Evolutionary conservation across 2,329 filamentous ascomycete species (phyloP), one percentile per base, ranked within the genome.

Genomic region (Calonectria pseudoreteaudii): DNA sequence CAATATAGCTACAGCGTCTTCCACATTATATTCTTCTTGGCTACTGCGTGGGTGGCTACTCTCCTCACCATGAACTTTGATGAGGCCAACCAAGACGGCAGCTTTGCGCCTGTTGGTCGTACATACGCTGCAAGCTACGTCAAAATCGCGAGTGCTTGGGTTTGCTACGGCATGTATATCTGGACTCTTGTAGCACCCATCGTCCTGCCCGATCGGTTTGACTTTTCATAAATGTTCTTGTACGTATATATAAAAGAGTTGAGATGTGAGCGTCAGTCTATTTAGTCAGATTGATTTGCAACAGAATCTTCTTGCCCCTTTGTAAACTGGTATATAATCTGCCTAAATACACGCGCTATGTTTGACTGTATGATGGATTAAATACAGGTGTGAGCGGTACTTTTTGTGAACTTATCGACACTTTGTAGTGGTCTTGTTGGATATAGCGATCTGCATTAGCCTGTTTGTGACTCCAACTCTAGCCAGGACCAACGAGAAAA

Each of bases 111-210:
- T 0, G 96, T 99, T 5, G 97, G 97, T 26, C 90, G 97, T 73
- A 98, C 96, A 7, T 98, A 98, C 85, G 98, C 95, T 91, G 97
- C 97, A 38, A 98, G 95, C 82, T 99, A 97, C 97, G 95, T 98
- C 79, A 99, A 99, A 91, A 98, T 99, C 84, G 93, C 98, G 68
- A 98, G 96, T 85, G 93, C 96, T 23, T 99, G 97, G 97, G 93
- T 97, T 69, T 99, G 97, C 87, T 98, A 99, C 85, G 92, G 88
- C 66, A 94, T 99, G 85, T 99, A 98, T 82, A 91, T 93, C 34
- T 99, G 97, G 97, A 98, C 95, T 23, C 85, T 99, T 79, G 89
- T 98, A 53, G 97, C 97, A 56, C 97, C 97, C 3, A 90, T 97
- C 47, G 85, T 97, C 56, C 84, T 98, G 80, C 96, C 96, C 3